Base-by-base conservation (phyloP, 768 basidiomycete genomes). In the Guyanaporus albipodus region DNA sequence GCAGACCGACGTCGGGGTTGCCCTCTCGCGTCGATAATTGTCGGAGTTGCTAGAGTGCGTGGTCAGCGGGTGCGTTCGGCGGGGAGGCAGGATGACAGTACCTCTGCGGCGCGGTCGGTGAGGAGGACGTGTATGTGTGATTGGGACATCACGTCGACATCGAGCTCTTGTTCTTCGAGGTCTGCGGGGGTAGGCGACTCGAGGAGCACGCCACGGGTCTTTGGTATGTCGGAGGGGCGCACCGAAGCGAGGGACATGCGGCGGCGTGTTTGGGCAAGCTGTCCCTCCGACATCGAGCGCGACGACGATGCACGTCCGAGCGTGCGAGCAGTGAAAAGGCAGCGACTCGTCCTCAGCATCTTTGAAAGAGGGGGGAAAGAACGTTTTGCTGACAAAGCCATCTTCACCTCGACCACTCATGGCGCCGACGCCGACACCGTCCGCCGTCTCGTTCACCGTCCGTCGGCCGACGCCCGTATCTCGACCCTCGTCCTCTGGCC, bases 391-490 rank as follows among this genome's bases (percentile, higher is more conserved):
- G 46, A 44, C 48, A 44, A 53, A 48, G 45, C 42, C 2, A n/a
- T n/a, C n/a, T n/a, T n/a, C n/a, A n/a, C n/a, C n/a, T n/a, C n/a
- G n/a, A 29, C 24, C 9, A 29, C 21, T 21, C 12, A 4, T 17
- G 2, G 6, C 6, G 37, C 50, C 49, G 19, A 37, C 37, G 19
- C n/a, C 59, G 9, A 44, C 60, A n/a, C 54, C 60, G 15, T 32
- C 31, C 18, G 77, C 80, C 53, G 76, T 93, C 32, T 93, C 91
- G 1, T 94, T 95, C 67, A 92, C 86, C 2, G 75, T 95, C 47
- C 80, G 89, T 34, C 77, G 89, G 8, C 92, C 92, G 0, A 82
- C 81, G 0, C 85, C 87, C 1, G 61, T 73, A 0, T 84, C 86
- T 6, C 75, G 85, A 10, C 74, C 76, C 15, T 62, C 73, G 0